A percentile compares a stretch with the other conserved stretches of the same genome.
Evolutionary conservation across 305 asterid genomes (phyloP).

Genomic region (Fraxinus latifolia): DNA sequence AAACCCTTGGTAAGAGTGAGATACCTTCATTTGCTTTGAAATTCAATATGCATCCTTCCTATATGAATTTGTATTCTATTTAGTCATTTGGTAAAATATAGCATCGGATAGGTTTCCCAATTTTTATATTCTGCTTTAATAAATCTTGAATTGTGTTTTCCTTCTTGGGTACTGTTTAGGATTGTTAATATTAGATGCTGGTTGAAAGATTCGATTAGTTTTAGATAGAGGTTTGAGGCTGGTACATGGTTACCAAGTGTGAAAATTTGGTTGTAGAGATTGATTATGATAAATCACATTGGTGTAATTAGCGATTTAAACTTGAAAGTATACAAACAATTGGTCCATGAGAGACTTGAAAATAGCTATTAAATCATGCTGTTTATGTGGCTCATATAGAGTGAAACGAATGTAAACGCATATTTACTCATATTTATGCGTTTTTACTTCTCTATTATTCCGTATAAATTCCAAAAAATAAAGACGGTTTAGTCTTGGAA

Average conservation of each 20-base stretch:
- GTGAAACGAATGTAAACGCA: too few species aligned
- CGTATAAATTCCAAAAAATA: too few species aligned
- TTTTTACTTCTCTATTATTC: too few species aligned
- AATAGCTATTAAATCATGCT: not conserved
- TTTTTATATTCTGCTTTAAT: not conserved
- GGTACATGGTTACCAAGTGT: not conserved
- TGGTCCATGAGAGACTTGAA: not conserved
- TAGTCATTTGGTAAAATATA: not conserved
- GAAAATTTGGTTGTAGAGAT: not conserved
- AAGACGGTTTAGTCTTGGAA: not conserved
- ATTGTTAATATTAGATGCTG: not conserved
- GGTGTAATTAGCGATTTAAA: not conserved
- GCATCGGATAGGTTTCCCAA: not conserved
- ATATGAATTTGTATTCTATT: not conserved
- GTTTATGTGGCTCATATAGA: too few species aligned
- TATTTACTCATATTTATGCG: too few species aligned
- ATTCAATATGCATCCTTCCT: conserved; percentile 3
- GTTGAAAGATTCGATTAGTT: conserved; percentile 1
- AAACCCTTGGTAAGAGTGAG: conserved; percentile 57
- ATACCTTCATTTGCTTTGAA: not conserved
- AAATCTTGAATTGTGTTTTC: not conserved
- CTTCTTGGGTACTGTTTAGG: not conserved
- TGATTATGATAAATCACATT: not conserved
- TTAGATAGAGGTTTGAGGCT: not conserved
- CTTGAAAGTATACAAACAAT: not conserved